Conservation (phyloP, 768 basidiomycete genomes). For the Termitomyces sp. region DNA sequence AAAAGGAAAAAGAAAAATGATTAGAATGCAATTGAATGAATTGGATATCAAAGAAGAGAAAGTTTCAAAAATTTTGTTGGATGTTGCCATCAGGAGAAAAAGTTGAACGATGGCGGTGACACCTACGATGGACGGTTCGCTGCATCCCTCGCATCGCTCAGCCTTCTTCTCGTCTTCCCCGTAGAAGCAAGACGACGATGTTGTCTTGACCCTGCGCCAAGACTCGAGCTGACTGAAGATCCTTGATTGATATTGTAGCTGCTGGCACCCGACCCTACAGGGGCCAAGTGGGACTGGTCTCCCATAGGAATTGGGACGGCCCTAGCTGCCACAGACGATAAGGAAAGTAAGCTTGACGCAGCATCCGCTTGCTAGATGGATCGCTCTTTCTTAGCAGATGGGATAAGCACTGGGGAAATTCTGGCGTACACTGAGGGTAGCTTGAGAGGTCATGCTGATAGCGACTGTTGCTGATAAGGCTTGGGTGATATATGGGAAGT, state of each 20-base stretch:
- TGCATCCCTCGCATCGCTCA: constrained; percentile 80
- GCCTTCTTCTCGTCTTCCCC: constrained; percentile 63
- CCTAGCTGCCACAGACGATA: constrained; percentile 59
- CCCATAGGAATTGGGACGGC: constrained; percentile 41
- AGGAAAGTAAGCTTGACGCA: constrained; percentile 61
- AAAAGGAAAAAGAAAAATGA: not conserved
- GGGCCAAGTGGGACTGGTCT: constrained; percentile 5
- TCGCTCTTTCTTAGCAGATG: constrained; percentile 9
- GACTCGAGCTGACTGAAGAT: constrained; percentile 23
- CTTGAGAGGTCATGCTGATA: constrained; percentile 13
- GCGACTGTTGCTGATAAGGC: constrained; percentile 9
- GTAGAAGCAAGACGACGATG: constrained; percentile 72
- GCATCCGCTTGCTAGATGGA: constrained; percentile 35
- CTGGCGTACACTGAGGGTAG: constrained; percentile 19
- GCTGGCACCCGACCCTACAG: constrained; percentile 11
- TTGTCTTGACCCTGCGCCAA: constrained; percentile 35
- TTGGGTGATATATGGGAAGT: constrained; percentile 6
- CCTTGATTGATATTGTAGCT: constrained; percentile 13
- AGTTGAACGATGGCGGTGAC: constrained; percentile 5
- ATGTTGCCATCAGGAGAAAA: constrained; percentile 11
- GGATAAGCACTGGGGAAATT: constrained; percentile 5
- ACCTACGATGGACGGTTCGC: constrained; percentile 73
- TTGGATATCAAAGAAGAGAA: constrained; percentile 1
- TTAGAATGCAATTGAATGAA: constrained; percentile 6
- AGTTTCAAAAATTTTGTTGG: not conserved